Conservation (phyloP, 164 flowering plant species). For the Annona cherimola region DNA sequence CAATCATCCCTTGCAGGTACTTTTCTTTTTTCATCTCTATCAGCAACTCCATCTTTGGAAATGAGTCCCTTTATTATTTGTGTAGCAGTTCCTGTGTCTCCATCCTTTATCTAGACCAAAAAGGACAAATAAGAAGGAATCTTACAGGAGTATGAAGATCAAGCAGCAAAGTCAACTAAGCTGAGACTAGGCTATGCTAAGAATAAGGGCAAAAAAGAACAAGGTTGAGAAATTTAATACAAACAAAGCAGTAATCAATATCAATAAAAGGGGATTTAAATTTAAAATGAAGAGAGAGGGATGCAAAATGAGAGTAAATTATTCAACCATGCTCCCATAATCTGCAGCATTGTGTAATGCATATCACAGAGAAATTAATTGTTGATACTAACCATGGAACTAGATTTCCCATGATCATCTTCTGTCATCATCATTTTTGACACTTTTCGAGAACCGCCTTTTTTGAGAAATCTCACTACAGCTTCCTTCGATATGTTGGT, state of each 20-base stretch:
- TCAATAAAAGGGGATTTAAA: too few relatives aligned
- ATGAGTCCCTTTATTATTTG: conserved; percentile 5
- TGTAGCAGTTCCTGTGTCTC: conserved; percentile 10
- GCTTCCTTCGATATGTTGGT: conserved; percentile 33
- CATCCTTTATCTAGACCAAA: conserved; percentile 22
- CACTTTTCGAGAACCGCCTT: conserved; percentile 19
- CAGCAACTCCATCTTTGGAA: conserved; percentile 6
- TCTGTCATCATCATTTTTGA: conserved; percentile 25
- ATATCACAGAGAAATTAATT: neutral
- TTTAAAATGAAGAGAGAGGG: neutral
- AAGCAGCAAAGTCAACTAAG: neutral
- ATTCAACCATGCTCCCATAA: neutral
- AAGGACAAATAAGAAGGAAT: conserved; percentile 1
- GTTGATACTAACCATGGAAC: conserved; percentile 18
- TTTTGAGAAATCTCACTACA: conserved; percentile 30
- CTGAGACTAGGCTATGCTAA: neutral
- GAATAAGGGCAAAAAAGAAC: neutral
- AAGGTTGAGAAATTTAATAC: too few relatives aligned
- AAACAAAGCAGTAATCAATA: too few relatives aligned
- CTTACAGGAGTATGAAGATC: neutral
- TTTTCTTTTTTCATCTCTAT: conserved; percentile 8
- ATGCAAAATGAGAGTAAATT: neutral
- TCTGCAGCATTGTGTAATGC: neutral
- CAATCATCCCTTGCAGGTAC: conserved; percentile 5
- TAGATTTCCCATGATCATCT: conserved; percentile 17